Percentiles rank a stretch among this genome's conserved stretches.
These are phyloP conservation scores for Nitzschia sp. DNA, from an alignment of 108 stramenopile genomes.

Conservation along the genomic window DNA sequence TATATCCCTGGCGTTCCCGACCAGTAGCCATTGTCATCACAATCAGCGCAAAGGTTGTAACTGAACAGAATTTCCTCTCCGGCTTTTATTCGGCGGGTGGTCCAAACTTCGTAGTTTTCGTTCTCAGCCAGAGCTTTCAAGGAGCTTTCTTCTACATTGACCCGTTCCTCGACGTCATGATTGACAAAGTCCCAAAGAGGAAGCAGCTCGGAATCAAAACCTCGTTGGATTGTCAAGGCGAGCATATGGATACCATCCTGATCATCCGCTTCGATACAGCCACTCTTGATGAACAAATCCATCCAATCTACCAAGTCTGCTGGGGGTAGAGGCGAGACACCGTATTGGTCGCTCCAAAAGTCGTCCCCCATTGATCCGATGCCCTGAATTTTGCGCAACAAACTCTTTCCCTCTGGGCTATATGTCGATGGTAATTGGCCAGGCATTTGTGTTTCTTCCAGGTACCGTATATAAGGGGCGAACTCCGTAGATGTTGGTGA, in stretches of 20 bases:
- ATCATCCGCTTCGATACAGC: neutral
- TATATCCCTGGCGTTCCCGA: slow-evolving; percentile 33
- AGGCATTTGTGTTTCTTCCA: slow-evolving; percentile 42
- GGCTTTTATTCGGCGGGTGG: neutral
- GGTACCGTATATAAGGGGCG: slow-evolving; percentile 64
- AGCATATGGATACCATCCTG: slow-evolving; percentile 1
- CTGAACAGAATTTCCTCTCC: slow-evolving; percentile 13
- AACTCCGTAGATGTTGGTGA: slow-evolving; percentile 20
- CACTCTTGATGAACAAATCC: neutral
- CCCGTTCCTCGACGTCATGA: slow-evolving; percentile 48
- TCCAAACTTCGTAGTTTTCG: slow-evolving; percentile 8
- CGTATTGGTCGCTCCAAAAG: neutral
- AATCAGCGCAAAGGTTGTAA: slow-evolving; percentile 19
- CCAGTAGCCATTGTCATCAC: neutral
- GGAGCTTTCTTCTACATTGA: slow-evolving; percentile 23
- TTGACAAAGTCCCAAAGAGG: slow-evolving; percentile 65
- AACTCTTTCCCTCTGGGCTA: slow-evolving; percentile 39
- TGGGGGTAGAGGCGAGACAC: neutral
- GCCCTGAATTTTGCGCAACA: slow-evolving; percentile 40
- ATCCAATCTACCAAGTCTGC: slow-evolving; percentile 17
- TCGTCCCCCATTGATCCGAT: neutral
- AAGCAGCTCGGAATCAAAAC: slow-evolving; percentile 41
- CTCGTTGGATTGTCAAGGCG: slow-evolving; percentile 16
- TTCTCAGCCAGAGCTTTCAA: neutral
- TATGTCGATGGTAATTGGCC: slow-evolving; percentile 51